A percentile compares a stretch with the other conserved stretches of the same genome.
Evolutionary conservation across 2,329 filamentous ascomycete genomes (phyloP).

Genomic region (Purpureocillium lavendulum): DNA sequence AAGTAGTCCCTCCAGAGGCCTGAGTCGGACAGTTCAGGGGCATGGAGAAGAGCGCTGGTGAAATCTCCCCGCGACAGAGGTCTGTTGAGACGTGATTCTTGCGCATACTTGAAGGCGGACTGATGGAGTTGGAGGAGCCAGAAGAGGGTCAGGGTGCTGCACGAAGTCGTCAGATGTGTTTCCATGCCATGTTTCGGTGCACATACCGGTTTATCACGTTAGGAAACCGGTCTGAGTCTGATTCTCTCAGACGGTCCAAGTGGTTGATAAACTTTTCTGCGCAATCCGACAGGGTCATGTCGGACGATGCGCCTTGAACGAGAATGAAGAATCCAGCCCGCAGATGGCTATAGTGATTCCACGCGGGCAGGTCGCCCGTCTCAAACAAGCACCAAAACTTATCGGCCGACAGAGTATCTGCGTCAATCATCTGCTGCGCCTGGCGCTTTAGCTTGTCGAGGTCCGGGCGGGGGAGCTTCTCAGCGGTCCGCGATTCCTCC

Average conservation of each 20-base stretch:
- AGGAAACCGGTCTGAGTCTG: slow-evolving; percentile 19
- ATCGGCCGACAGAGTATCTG: slow-evolving; percentile 2
- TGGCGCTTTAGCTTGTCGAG: not conserved
- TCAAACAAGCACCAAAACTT: slow-evolving; percentile 19
- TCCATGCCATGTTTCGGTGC: too few relatives aligned
- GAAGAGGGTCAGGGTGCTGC: slow-evolving; percentile 23
- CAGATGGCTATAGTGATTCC: slow-evolving; percentile 25
- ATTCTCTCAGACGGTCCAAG: slow-evolving; percentile 14
- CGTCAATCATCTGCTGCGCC: slow-evolving; percentile 4
- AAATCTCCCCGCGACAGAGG: slow-evolving; percentile 12
- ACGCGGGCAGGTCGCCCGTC: slow-evolving; percentile 15
- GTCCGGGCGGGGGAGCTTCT: not conserved
- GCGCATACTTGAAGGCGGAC: slow-evolving; percentile 15
- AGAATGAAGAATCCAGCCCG: slow-evolving; percentile 23
- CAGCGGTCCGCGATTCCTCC: too few relatives aligned
- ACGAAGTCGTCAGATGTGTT: too few relatives aligned
- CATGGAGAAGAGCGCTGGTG: slow-evolving; percentile 13
- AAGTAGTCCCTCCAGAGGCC: slow-evolving; percentile 22
- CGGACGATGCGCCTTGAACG: slow-evolving; percentile 14
- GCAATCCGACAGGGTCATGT: slow-evolving; percentile 15
- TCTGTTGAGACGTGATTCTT: slow-evolving; percentile 4
- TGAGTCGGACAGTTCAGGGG: slow-evolving; percentile 19
- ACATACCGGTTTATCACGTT: slow-evolving; percentile 23
- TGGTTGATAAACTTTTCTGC: slow-evolving; percentile 20
- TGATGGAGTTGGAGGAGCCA: slow-evolving; percentile 25